Evolutionary conservation across 176 grass and related monocot species (phyloP).

Genomic region (Phragmites australis): DNA sequence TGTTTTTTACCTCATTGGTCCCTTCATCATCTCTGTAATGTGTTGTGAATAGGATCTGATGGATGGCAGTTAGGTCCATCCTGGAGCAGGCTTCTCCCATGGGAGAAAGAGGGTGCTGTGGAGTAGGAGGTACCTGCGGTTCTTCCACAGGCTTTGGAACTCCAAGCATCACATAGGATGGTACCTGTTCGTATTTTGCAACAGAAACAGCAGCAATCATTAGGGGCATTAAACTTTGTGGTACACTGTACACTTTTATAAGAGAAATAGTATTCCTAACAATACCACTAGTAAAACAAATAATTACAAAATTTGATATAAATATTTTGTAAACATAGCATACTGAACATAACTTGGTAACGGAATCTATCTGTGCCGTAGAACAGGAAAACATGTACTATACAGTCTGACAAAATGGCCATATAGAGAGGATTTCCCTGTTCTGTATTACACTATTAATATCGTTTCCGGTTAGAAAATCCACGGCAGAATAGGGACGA

Average conservation of each 20-base stretch:
- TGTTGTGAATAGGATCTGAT: conserved; percentile 72
- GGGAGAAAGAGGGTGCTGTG: conserved; percentile 63
- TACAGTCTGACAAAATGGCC: not conserved
- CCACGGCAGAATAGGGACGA: too few species aligned
- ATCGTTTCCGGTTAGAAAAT: too few species aligned
- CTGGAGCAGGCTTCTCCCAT: conserved; percentile 93
- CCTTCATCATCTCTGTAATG: conserved; percentile 97
- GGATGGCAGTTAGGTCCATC: conserved; percentile 76
- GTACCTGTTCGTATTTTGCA: conserved; percentile 60
- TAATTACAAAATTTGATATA: not conserved
- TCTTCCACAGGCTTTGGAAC: conserved; percentile 43
- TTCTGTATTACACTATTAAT: not conserved
- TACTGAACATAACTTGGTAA: not conserved
- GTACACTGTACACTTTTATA: not conserved
- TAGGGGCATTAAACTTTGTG: not conserved
- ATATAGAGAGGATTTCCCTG: not conserved
- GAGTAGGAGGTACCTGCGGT: conserved; percentile 41
- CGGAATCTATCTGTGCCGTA: not conserved
- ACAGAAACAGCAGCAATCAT: not conserved
- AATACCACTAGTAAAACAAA: not conserved
- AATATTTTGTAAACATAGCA: conserved; percentile 1
- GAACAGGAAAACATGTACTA: not conserved
- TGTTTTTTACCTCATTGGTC: conserved; percentile 70
- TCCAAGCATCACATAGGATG: conserved; percentile 73
- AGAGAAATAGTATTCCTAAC: conserved; percentile 2